A percentile compares a stretch with the other conserved stretches of the same genome.
phyloP scores from a whole-genome alignment of 2,329 filamentous ascomycete species.

The Curvularia lunata region DNA sequence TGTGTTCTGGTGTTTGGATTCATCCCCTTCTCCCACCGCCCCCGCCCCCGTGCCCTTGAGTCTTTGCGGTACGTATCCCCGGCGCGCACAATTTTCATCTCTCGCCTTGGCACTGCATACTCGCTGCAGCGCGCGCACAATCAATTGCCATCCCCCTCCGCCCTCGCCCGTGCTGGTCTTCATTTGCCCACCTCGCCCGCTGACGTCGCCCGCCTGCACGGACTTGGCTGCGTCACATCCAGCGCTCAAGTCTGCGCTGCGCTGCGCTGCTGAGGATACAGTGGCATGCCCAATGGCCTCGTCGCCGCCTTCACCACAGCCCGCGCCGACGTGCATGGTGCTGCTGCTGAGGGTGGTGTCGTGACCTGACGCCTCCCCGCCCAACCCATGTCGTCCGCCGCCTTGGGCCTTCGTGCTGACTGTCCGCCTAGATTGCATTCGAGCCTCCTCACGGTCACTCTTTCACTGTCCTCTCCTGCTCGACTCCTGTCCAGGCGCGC shows the following conservation, averaged over 20 bases:
- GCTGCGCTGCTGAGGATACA: too few relatives aligned
- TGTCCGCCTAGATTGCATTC: constrained; percentile 39
- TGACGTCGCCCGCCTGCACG: constrained; percentile 33
- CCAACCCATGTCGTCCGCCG: constrained; percentile 40
- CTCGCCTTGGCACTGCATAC: constrained; percentile 29
- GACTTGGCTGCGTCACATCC: constrained; percentile 9
- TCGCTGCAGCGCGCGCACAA: constrained; percentile 8
- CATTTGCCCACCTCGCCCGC: constrained; percentile 16
- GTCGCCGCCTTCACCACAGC: background rate
- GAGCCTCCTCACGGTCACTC: constrained; percentile 42
- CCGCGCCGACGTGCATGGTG: background rate
- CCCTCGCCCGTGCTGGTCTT: background rate
- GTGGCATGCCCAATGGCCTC: background rate
- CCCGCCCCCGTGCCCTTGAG: constrained; percentile 27
- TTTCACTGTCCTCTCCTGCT: constrained; percentile 29
- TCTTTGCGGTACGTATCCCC: constrained; percentile 29
- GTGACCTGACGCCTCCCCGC: constrained; percentile 26
- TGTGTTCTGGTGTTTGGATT: constrained; percentile 43
- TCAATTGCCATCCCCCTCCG: constrained; percentile 8
- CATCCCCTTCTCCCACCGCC: constrained; percentile 28
- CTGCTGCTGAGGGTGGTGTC: background rate
- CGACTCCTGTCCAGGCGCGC: constrained; percentile 29
- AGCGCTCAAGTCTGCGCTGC: background rate
- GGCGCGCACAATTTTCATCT: constrained; percentile 35
- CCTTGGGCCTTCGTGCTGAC: constrained; percentile 35